Conservation (phyloP, 2,329 filamentous ascomycete genomes). For the Colletotrichum lini region DNA sequence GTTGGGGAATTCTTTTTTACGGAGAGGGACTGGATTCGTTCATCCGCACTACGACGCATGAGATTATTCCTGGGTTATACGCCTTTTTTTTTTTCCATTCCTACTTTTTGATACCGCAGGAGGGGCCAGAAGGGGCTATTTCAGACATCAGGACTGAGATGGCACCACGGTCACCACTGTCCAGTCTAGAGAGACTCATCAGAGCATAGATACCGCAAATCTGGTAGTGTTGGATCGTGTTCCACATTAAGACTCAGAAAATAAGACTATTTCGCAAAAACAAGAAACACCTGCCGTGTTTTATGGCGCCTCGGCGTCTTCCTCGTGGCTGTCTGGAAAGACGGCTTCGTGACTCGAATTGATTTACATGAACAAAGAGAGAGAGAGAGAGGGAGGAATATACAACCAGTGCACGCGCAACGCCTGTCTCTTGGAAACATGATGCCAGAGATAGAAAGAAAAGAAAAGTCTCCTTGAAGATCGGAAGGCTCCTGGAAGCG, state of each 20-base stretch:
- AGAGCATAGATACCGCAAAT: slow-evolving; percentile 27
- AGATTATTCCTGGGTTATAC: slow-evolving; percentile 17
- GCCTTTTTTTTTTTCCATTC: slow-evolving; percentile 3
- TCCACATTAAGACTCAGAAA: slow-evolving; percentile 37
- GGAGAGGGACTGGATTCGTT: slow-evolving; percentile 8
- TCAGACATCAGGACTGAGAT: neutral
- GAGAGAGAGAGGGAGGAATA: neutral
- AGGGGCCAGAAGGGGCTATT: slow-evolving; percentile 9
- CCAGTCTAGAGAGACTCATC: slow-evolving; percentile 18
- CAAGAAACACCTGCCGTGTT: slow-evolving; percentile 20
- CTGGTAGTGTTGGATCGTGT: slow-evolving; percentile 31
- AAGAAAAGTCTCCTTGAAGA: neutral
- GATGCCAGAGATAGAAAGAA: too few relatives aligned
- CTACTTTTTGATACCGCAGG: slow-evolving; percentile 27
- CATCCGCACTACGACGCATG: slow-evolving; percentile 27
- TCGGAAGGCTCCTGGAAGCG: neutral
- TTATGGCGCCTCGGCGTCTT: slow-evolving; percentile 1
- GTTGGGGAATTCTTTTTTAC: slow-evolving; percentile 26
- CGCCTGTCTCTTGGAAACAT: neutral
- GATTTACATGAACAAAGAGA: slow-evolving; percentile 12
- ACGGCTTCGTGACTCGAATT: slow-evolving; percentile 3
- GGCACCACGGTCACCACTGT: slow-evolving; percentile 1
- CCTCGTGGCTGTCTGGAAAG: neutral
- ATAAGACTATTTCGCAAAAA: slow-evolving; percentile 23
- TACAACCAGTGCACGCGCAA: slow-evolving; percentile 8